Evolutionary conservation across 1,284 basidiomycete genomes (phyloP), one percentile per base, ranked within the genome.

Genomic region (Microbotryomycetes sp.): DNA sequence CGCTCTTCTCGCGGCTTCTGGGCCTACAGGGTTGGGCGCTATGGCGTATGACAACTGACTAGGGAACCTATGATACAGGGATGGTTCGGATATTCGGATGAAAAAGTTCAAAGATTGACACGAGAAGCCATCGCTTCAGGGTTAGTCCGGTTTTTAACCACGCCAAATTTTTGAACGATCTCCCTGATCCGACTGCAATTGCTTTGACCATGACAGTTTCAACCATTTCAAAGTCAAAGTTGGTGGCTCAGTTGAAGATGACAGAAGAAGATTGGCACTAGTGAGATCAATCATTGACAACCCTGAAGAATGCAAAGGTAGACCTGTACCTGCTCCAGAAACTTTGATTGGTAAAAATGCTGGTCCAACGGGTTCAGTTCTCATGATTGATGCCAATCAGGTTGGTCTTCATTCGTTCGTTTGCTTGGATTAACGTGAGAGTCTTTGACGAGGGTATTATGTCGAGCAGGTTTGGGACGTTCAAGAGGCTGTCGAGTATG

Each of bases 311-410:
- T 71, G 64, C 46, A 58, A 47, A 1, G 52, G 56, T 3, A 63
- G 70, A 3, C 57, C 61, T 16, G 48, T 42, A 5, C 70, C 70
- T 9, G 30, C 52, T 1, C 53, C 69, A 6, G 67, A 60, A 56
- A 67, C 65, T 53, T 83, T 78, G 28, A 80, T 78, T 57, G 88
- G 86, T 15, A 97, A 97, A 82, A 96, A 97, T 70, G 92, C 92
- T 6, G 91, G 92, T 12, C 90, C 91, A 3, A 91, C 92, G 0
- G 92, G 93, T 15, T 85, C 86, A 54, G 92, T 96, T 26, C 80
- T 96, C 64, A 97, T 97, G 92, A 89, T 97, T 67, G 92, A 97
- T 75, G 88, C 92, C 54, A 97, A 97, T 78, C 92, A 93, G 77
- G 69, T 72, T 61, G 16, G 31, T 57, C 59, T 1, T n/a, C 55